These are phyloP conservation scores for Tolypocladium ophioglossoides DNA, from an alignment of 2,329 filamentous ascomycete species.

Conservation along the genomic window DNA sequence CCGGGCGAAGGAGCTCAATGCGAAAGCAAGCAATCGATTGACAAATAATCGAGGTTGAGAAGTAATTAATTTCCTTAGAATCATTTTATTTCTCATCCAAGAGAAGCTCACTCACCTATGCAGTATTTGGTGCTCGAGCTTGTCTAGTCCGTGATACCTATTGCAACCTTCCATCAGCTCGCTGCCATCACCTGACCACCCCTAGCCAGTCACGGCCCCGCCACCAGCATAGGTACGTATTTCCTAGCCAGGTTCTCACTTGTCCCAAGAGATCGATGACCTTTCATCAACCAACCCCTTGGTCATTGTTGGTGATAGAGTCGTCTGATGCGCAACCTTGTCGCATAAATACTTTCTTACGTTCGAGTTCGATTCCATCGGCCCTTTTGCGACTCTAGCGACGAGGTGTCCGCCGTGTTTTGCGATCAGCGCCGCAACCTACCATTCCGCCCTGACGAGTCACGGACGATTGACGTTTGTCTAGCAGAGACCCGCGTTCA, in stretches of 20 bases:
- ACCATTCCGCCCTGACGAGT: neutral
- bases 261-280: neutral
- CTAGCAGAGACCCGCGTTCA: neutral
- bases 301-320: neutral
- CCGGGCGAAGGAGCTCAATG: neutral
- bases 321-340: neutral
- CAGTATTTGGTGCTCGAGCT: neutral
- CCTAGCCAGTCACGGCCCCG: neutral
- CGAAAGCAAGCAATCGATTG: neutral
- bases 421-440: neutral
- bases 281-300: neutral
- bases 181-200: neutral
- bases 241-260: neutral
- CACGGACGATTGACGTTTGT: neutral
- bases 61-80: neutral
- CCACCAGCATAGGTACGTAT: too few relatives aligned
- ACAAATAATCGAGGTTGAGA: neutral
- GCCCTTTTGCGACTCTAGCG: neutral
- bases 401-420: neutral
- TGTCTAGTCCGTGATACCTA: neutral
- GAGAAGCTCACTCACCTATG: neutral
- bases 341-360: neutral
- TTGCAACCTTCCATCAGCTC: neutral
- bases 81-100: neutral
- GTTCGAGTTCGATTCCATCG: neutral